These are phyloP conservation scores for Dipodascus albidus DNA, from an alignment of 805 yeast genomes.

Conservation along the genomic window DNA sequence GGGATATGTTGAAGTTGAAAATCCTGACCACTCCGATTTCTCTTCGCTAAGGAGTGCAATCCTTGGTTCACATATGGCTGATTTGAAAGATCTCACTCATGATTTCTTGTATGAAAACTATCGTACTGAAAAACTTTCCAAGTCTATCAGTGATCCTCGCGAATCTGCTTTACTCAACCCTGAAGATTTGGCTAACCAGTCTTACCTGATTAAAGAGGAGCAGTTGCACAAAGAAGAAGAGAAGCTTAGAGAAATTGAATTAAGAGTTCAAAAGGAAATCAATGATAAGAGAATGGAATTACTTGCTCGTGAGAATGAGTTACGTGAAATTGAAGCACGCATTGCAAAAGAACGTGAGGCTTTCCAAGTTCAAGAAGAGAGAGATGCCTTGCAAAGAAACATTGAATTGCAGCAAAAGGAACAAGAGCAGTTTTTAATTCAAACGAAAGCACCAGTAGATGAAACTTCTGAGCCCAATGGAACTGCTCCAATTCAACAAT, in stretches of 20 bases:
- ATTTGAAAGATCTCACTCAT: constrained; percentile 70
- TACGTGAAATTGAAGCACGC: constrained; percentile 28
- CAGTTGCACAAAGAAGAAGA: constrained; percentile 30
- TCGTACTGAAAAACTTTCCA: constrained; percentile 60
- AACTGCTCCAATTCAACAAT: neutral
- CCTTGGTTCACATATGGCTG: constrained; percentile 68
- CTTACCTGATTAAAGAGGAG: constrained; percentile 30
- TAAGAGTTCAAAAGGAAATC: constrained; percentile 27
- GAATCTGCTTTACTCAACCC: constrained; percentile 23
- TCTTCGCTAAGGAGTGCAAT: constrained; percentile 46
- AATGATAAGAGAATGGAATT: constrained; percentile 27
- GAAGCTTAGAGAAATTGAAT: constrained; percentile 28
- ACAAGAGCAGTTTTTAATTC: neutral
- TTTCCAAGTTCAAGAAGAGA: neutral
- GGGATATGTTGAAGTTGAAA: constrained; percentile 40
- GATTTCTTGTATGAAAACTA: constrained; percentile 66
- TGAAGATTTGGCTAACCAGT: constrained; percentile 29
- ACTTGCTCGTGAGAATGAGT: constrained; percentile 29
- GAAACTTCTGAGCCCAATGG: neutral
- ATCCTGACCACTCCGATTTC: constrained; percentile 24
- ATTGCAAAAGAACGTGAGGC: constrained; percentile 14
- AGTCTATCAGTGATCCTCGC: constrained; percentile 13
- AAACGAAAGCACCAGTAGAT: neutral
- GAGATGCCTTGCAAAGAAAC: neutral
- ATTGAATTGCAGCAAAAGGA: neutral